A percentile compares a stretch with the other conserved stretches of the same genome.
phyloP scores from a whole-genome alignment of 1,139 yeast species.

The Yamadazyma triangularis region DNA sequence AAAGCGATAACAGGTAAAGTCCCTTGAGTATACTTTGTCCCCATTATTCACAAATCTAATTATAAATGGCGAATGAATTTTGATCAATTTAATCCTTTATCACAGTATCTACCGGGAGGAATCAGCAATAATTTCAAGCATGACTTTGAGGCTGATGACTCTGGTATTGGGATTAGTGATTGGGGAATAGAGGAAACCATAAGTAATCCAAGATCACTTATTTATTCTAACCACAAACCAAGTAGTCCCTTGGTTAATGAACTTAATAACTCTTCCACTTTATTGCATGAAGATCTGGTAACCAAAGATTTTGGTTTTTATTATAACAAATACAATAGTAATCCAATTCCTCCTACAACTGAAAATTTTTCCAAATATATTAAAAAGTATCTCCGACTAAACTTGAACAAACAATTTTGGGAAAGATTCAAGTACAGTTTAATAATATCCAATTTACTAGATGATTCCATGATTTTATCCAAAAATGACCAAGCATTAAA shows the following conservation, averaged over 20 bases:
- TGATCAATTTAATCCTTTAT: constrained; percentile 27
- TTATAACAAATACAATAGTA: constrained; percentile 3
- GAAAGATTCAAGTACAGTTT: constrained; percentile 42
- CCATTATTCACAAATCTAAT: too few relatives aligned
- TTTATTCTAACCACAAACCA: background rate
- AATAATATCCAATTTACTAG: constrained; percentile 37
- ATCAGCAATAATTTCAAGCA: too few relatives aligned
- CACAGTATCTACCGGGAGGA: constrained; percentile 7
- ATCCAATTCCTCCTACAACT: constrained; percentile 14
- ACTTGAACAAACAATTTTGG: constrained; percentile 24
- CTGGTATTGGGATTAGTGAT: constrained; percentile 22
- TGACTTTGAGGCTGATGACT: too few relatives aligned
- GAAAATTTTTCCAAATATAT: constrained; percentile 25
- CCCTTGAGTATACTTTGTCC: too few relatives aligned
- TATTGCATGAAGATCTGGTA: constrained; percentile 1
- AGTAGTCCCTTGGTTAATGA: constrained; percentile 2
- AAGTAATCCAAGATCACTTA: constrained; percentile 7
- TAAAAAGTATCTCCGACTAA: constrained; percentile 22
- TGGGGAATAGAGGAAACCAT: constrained; percentile 39
- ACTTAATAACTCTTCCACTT: constrained; percentile 1
- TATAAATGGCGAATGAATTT: too few relatives aligned
- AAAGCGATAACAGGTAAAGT: too few relatives aligned
- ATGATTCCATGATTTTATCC: constrained; percentile 40
- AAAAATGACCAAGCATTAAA: constrained; percentile 31
- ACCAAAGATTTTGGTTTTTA: constrained; percentile 3